Evolutionary conservation across 148 eudicot species (phyloP).

Genomic region (Polygonum aviculare): DNA sequence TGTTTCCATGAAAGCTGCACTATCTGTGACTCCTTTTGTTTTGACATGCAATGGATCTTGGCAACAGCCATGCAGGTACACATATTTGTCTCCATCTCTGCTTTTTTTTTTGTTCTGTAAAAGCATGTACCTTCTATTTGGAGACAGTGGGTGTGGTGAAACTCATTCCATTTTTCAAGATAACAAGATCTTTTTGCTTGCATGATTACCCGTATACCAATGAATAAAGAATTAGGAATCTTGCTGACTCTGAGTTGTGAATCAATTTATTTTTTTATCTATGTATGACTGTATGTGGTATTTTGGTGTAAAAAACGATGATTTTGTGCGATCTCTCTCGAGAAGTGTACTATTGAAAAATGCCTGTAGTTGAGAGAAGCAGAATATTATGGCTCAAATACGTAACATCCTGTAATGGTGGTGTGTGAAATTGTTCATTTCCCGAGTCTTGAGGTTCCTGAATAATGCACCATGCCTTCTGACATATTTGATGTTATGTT

Average conservation of each 20-base stretch:
- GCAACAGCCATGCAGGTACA: constrained; percentile 87
- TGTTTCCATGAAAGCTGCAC: constrained; percentile 44
- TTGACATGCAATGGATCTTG: constrained; percentile 67
- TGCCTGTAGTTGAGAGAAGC: neutral
- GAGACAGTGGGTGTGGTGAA: neutral
- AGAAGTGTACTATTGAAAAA: neutral
- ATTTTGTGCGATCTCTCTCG: neutral
- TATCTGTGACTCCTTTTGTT: constrained; percentile 71
- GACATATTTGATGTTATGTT: constrained; percentile 8
- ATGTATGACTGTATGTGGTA: neutral
- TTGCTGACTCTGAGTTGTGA: neutral
- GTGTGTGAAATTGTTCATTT: neutral
- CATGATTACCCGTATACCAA: neutral
- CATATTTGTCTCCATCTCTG: neutral
- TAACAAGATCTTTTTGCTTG: constrained; percentile 1
- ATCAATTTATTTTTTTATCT: neutral
- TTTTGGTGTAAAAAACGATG: neutral
- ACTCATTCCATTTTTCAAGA: neutral
- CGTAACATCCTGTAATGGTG: neutral
- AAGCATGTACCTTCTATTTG: constrained; percentile 4
- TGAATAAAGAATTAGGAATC: neutral
- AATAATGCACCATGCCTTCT: neutral
- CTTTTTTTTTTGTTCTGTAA: neutral
- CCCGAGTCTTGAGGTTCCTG: neutral
- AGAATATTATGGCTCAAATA: neutral